Evolutionary conservation across 2,329 filamentous ascomycete genomes (phyloP).

Genomic region (Bipolaris zeicola): DNA sequence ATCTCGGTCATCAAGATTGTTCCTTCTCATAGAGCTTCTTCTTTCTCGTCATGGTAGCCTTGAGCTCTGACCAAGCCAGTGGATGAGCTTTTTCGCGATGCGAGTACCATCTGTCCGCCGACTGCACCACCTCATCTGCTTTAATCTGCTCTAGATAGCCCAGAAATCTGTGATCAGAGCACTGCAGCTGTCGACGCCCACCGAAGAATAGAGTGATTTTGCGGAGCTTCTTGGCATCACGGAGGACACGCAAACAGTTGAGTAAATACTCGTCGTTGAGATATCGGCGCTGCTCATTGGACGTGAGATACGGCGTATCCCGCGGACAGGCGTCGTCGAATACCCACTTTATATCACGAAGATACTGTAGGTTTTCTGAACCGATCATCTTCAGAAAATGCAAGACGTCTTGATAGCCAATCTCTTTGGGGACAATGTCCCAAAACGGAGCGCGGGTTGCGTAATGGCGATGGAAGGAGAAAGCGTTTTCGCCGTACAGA

Average conservation of each 20-base stretch:
- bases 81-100: constrained; percentile 42
- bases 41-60: constrained; percentile 45
- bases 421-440: constrained; percentile 50
- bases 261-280: constrained; percentile 55
- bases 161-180: constrained; percentile 52
- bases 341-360: constrained; percentile 53
- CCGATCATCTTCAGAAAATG: constrained; percentile 56
- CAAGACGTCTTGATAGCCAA: constrained; percentile 55
- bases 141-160: constrained; percentile 53
- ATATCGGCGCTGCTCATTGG: constrained; percentile 54
- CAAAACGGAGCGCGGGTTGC: constrained; percentile 50
- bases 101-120: constrained; percentile 20
- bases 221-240: constrained; percentile 50
- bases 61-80: constrained; percentile 39
- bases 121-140: constrained; percentile 49
- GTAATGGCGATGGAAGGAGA: constrained; percentile 51
- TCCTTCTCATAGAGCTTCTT: constrained; percentile 43
- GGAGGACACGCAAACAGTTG: constrained; percentile 53
- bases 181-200: constrained; percentile 46
- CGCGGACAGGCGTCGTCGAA: constrained; percentile 55
- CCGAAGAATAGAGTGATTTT: constrained; percentile 51
- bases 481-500: constrained; percentile 58
- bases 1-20: background rate
- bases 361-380: constrained; percentile 52
- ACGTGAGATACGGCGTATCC: constrained; percentile 46